Conservation (phyloP, 2,329 filamentous ascomycete genomes). For the Fusarium papillatum region DNA sequence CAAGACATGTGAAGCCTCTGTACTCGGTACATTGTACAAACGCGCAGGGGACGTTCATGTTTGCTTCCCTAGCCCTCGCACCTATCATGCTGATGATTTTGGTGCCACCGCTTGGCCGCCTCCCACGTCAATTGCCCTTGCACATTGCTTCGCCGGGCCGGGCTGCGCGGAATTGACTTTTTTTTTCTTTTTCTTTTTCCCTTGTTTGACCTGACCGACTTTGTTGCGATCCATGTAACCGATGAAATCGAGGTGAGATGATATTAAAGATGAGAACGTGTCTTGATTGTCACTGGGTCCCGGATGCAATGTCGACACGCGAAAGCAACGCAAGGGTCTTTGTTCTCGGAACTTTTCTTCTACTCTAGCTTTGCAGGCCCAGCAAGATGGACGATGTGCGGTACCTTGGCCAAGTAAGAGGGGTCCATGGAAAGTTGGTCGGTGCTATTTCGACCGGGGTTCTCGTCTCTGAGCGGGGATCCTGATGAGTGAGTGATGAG, state of each 20-base stretch:
- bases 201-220: slow-evolving; percentile 19
- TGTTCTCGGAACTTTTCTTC: slow-evolving; percentile 15
- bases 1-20: slow-evolving; percentile 33
- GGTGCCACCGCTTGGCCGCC: slow-evolving; percentile 24
- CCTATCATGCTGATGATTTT: slow-evolving; percentile 23
- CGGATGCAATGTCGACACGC: neutral
- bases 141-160: slow-evolving; percentile 20
- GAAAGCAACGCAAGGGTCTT: slow-evolving; percentile 13
- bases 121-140: slow-evolving; percentile 34
- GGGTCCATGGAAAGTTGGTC: slow-evolving; percentile 17
- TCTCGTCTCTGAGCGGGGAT: slow-evolving; percentile 15
- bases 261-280: neutral
- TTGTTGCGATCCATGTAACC: slow-evolving; percentile 3
- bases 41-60: slow-evolving; percentile 20
- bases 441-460: slow-evolving; percentile 24
- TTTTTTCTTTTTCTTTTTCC: neutral
- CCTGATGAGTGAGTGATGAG: slow-evolving; percentile 9
- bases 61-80: slow-evolving; percentile 24
- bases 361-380: slow-evolving; percentile 10
- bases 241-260: neutral
- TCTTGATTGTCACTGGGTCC: neutral
- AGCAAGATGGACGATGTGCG: neutral
- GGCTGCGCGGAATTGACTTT: slow-evolving; percentile 20
- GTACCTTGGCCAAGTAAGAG: slow-evolving; percentile 8
- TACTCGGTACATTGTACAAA: slow-evolving; percentile 19